Percentiles rank a stretch among this genome's conserved stretches.
Conservation (phyloP, 768 basidiomycete species). For the Exsudoporus frostii region DNA sequence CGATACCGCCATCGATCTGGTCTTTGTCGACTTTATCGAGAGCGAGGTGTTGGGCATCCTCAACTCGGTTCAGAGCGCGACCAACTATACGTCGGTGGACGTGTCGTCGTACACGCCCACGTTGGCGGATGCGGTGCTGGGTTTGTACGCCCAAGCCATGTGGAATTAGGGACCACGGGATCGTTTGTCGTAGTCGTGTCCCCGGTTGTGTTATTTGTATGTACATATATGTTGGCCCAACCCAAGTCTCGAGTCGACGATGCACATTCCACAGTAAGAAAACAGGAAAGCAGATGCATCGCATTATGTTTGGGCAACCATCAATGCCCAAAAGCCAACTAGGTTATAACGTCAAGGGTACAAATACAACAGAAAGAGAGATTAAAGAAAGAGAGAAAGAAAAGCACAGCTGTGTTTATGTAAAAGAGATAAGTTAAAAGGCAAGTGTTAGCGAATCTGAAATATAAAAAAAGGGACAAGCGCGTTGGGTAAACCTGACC, state of each 20-base stretch:
- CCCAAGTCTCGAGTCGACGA: too few relatives aligned
- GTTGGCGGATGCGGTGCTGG: conserved; percentile 36
- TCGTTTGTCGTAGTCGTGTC: too few relatives aligned
- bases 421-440: conserved; percentile 21
- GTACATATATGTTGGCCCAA: neutral
- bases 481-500: neutral
- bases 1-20: conserved; percentile 61
- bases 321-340: neutral
- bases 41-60: conserved; percentile 48
- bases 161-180: conserved; percentile 29
- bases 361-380: neutral
- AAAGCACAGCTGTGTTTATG: neutral
- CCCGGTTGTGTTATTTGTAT: neutral
- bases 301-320: neutral
- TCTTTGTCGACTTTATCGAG: conserved; percentile 72
- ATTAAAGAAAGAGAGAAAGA: neutral
- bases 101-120: conserved; percentile 53
- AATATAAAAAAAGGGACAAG: neutral
- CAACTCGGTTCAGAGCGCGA: conserved; percentile 51
- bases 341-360: conserved; percentile 3
- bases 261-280: too few relatives aligned
- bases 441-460: too few relatives aligned
- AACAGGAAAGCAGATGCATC: neutral
- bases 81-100: conserved; percentile 50
- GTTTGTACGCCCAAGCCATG: conserved; percentile 36